Evolutionary conservation across 495 filamentous ascomycete genomes (phyloP), one percentile per base, ranked within the genome.

Genomic region (Clavariopsis aquatica): DNA sequence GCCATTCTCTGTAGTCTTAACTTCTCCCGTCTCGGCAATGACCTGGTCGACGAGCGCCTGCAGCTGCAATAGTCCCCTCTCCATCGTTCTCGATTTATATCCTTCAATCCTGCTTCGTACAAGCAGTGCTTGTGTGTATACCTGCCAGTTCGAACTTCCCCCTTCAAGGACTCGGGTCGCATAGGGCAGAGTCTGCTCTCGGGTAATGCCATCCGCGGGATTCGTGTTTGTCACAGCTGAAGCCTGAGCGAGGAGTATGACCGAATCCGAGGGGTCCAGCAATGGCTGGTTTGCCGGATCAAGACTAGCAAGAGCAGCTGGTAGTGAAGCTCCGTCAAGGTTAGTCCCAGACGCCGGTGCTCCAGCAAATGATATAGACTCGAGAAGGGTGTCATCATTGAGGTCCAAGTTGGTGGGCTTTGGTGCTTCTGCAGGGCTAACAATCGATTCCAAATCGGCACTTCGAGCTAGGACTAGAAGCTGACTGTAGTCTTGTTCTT

Each of bases 41-140:
- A 99, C 88, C 69, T 99, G 94, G 63, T 99, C 94, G 29, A 97
- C 93, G 13, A 99, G 83, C 1, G 92, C 93, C 78, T 99, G 94
- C 71, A 99, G 85, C 76, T 99, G 94, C 5, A 99, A 79, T 1
- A 99, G 85, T 8, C 92, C 87, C 60, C 94, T 80, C 72, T 99
- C 95, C 6, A 92, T 80, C 0, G 94, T 98, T 47, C 94, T 81
- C 29, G 91, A 89, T 60, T 82, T 83, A 72, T 92, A 90, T 0
- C 90, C 85, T 75, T 99, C 94, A 61, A 97, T 91, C 2, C 94
- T 82, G 71, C 90, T 93, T 46, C 94, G 84, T 5, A 96, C 86
- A 1, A 98, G 78, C 5, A 99, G 77, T 1, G 90, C 94, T 71
- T 97, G 91, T 0, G 94, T 97, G 72, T 99, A 98, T 22, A 96